Evolutionary conservation across 306 rosid species (phyloP), one percentile per base, ranked within the genome.

Genomic region (Cicer bijugum): DNA sequence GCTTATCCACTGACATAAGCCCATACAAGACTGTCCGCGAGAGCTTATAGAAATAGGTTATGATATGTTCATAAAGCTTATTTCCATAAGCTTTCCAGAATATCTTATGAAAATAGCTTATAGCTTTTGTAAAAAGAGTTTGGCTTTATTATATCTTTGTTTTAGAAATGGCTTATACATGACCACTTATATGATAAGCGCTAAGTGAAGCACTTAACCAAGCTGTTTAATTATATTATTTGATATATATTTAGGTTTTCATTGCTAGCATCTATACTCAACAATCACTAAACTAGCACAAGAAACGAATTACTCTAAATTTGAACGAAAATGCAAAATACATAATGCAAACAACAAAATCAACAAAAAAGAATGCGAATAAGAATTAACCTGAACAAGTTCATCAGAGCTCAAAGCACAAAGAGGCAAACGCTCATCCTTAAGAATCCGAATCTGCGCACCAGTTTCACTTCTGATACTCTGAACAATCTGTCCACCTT

Each of bases 401-500:
- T 94, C 97, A 72, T 93, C 98, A 28, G 92, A 80, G 67, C 57
- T 87, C 84, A 91, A 71, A 45, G 98, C 96, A 75, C 98, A 93
- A 60, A 84, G 78, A 68, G 96, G 98, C 60, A 93, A 70, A 38
- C 88, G 97, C 0, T 93, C 98, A 66, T 94, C 98, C 91, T 89
- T 94, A 12, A 94, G 92, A 79, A 94, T 94, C 75, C 97, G 90
- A 78, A 94, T 80, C 73, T 85, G 96, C 45, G 98, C 96, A 15
- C 98, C 96, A 11, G 98, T 89, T 9, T 94, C 97, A 61, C 89
- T 87, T 6, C 98, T 84, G 15, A 93, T 89, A 48, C 73, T 88
- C 87, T 93, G 97, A 57, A 93, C 96, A 38, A 91, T 91, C 87
- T 93, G 97, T 4, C 98, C 98, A 0, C 98, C 98, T 82, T 93